phyloP scores from a whole-genome alignment of 768 basidiomycete genomes.

The Collybia mongolica region DNA sequence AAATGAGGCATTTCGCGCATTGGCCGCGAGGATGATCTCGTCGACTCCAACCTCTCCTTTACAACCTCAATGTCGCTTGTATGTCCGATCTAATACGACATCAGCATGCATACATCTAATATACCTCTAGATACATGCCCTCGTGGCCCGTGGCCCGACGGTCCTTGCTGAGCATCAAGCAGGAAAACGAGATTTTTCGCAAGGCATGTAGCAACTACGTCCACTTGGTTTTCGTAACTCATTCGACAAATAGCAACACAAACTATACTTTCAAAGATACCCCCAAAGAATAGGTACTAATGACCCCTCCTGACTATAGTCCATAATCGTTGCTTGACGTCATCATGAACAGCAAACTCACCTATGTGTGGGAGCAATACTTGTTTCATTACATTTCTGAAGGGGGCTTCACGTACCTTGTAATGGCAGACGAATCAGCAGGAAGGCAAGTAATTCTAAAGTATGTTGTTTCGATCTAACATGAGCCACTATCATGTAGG shows the following conservation, averaged over 20 bases:
- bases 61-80: slow-evolving; percentile 29
- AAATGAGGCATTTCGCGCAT: too few relatives aligned
- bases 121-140: slow-evolving; percentile 66
- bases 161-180: slow-evolving; percentile 88
- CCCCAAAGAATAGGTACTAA: slow-evolving; percentile 75
- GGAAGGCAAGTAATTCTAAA: slow-evolving; percentile 60
- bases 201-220: slow-evolving; percentile 50
- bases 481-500: slow-evolving; percentile 32
- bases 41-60: too few relatives aligned
- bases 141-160: slow-evolving; percentile 74
- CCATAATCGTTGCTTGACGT: not conserved
- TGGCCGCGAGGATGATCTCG: too few relatives aligned
- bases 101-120: not conserved
- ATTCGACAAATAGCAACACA: slow-evolving; percentile 57
- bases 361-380: slow-evolving; percentile 91
- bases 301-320: slow-evolving; percentile 11
- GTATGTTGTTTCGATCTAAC: not conserved
- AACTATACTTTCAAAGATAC: slow-evolving; percentile 92
- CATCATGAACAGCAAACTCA: slow-evolving; percentile 56
- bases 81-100: not conserved
- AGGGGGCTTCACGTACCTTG: slow-evolving; percentile 82
- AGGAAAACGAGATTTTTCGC: slow-evolving; percentile 83
- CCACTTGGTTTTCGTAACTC: not conserved
- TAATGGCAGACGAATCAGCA: slow-evolving; percentile 92
- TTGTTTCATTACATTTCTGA: slow-evolving; percentile 94